Conservation (phyloP, 139 green algal species). For the Auxenochlorella pyrenoidosa region DNA sequence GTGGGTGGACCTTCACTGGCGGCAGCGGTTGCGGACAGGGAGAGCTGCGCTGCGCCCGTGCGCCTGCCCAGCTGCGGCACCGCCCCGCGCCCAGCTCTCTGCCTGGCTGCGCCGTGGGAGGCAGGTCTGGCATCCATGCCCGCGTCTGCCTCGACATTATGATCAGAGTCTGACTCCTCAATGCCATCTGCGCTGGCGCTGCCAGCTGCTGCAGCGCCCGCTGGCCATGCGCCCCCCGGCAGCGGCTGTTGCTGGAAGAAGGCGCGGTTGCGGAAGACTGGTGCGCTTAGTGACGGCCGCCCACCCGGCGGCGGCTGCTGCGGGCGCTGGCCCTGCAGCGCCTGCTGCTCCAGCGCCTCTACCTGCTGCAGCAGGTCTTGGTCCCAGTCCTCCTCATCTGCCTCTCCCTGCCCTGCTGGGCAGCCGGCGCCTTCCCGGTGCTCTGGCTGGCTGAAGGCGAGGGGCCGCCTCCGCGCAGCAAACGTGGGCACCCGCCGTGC, state of each 20-base stretch:
- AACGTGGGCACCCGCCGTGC: background rate
- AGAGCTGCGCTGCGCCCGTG: background rate
- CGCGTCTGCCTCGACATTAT: background rate
- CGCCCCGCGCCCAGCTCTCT: background rate
- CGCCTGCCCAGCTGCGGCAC: slow-evolving; percentile 11
- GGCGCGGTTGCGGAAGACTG: slow-evolving; percentile 5
- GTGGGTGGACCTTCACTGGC: background rate
- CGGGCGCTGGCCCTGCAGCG: background rate
- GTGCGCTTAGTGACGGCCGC: background rate
- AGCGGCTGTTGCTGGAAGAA: background rate
- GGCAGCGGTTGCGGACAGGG: background rate
- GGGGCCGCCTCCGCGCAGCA: background rate
- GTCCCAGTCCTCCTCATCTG: slow-evolving; percentile 23
- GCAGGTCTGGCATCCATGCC: background rate
- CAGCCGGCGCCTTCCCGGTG: too few relatives aligned
- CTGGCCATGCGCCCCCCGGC: background rate
- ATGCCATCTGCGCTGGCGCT: background rate
- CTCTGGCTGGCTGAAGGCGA: background rate
- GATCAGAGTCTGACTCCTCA: slow-evolving; percentile 24
- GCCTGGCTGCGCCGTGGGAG: background rate
- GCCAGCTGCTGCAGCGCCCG: background rate
- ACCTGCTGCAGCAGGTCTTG: slow-evolving; percentile 2
- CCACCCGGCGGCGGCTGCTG: background rate
- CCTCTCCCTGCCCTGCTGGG: background rate
- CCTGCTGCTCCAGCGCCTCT: slow-evolving; percentile 4